These are phyloP conservation scores for Phlegmacium glaucopus DNA, from an alignment of 768 basidiomycete species.

Conservation along the genomic window DNA sequence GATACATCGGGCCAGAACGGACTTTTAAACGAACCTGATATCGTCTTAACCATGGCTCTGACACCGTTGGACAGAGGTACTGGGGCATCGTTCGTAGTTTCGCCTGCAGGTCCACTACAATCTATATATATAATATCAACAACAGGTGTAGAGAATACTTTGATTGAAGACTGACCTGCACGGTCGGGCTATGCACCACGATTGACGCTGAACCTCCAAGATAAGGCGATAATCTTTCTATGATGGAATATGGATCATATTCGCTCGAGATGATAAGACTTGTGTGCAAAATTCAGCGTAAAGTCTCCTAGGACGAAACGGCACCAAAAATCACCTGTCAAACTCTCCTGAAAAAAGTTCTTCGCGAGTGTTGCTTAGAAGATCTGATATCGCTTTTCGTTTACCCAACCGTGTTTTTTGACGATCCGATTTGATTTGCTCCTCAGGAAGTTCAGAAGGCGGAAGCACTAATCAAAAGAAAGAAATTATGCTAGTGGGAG, in stretches of 20 bases:
- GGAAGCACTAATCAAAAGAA: conserved; percentile 43
- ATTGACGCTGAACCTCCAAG: conserved; percentile 84
- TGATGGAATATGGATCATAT: conserved; percentile 81
- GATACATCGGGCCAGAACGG: not conserved
- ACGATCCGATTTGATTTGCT: conserved; percentile 65
- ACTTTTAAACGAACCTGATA: conserved; percentile 61
- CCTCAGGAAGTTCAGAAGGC: conserved; percentile 54
- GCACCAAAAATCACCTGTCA: conserved; percentile 56
- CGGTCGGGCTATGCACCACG: conserved; percentile 80
- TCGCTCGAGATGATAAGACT: conserved; percentile 81
- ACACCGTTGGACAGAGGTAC: conserved; percentile 76
- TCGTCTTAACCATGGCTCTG: conserved; percentile 82
- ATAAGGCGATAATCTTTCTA: conserved; percentile 71
- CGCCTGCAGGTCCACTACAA: conserved; percentile 74
- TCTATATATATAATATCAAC: conserved; percentile 31
- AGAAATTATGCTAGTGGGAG: not conserved
- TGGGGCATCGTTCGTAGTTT: conserved; percentile 62
- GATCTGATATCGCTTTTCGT: conserved; percentile 66
- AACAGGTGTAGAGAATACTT: not conserved
- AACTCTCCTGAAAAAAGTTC: conserved; percentile 87
- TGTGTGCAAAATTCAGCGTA: conserved; percentile 1
- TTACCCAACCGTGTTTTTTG: conserved; percentile 72
- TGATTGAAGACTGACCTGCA: conserved; percentile 49
- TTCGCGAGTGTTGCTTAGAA: conserved; percentile 60
- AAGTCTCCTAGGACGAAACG: not conserved